phyloP scores from a whole-genome alignment of 1,284 basidiomycete species.

The Apiotrichum domesticum region DNA sequence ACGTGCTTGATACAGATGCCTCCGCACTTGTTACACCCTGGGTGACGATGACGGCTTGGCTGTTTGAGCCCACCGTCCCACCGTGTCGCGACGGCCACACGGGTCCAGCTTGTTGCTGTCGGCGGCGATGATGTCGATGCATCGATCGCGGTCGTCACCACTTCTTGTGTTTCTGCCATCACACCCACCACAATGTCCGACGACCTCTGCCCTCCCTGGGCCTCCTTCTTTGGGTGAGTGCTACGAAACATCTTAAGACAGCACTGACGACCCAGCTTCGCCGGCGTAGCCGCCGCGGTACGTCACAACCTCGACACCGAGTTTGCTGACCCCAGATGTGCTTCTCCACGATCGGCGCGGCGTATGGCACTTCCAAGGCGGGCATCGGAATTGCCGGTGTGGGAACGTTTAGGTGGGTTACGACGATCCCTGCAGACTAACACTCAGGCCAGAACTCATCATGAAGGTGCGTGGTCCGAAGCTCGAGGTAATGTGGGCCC shows the following conservation, averaged over 20 bases:
- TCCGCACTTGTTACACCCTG: too few species aligned
- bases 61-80: too few species aligned
- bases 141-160: background rate
- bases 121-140: background rate
- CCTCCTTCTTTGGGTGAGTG: slow-evolving; percentile 44
- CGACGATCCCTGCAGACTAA: too few species aligned
- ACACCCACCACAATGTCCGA: slow-evolving; percentile 28
- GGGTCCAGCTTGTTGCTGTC: too few species aligned
- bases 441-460: slow-evolving; percentile 76
- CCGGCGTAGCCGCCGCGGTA: slow-evolving; percentile 40
- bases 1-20: too few species aligned
- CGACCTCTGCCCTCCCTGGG: slow-evolving; percentile 46
- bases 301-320: slow-evolving; percentile 4
- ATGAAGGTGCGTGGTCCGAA: slow-evolving; percentile 70
- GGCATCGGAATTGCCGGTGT: slow-evolving; percentile 97
- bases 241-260: background rate
- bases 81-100: too few species aligned
- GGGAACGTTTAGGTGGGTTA: slow-evolving; percentile 64
- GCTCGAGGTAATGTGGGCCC: background rate
- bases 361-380: slow-evolving; percentile 93
- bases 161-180: background rate
- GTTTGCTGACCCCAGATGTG: slow-evolving; percentile 35
- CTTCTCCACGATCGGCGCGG: slow-evolving; percentile 71
- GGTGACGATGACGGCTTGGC: too few species aligned
- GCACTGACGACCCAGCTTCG: slow-evolving; percentile 28